Evolutionary conservation across 345 rosid species (phyloP).

Genomic region (Clarkia xantiana): DNA sequence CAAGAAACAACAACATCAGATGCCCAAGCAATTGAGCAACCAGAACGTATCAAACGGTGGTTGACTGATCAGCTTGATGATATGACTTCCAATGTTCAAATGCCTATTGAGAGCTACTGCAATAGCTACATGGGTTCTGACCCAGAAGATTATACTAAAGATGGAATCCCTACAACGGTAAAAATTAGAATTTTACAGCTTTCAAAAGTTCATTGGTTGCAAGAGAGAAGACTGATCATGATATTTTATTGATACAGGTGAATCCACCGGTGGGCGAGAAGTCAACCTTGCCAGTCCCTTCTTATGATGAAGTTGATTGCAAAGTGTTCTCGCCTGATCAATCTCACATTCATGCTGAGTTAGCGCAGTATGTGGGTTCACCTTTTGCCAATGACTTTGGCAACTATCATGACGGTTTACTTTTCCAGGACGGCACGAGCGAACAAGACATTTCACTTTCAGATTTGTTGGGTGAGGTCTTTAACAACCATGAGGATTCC

Average conservation of each 20-base stretch:
- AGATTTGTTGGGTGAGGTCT: constrained; percentile 39
- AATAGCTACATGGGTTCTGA: constrained; percentile 27
- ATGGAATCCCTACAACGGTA: constrained; percentile 19
- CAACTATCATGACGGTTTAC: constrained; percentile 25
- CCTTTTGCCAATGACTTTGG: constrained; percentile 68
- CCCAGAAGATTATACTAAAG: constrained; percentile 31
- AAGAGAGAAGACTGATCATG: too few relatives aligned
- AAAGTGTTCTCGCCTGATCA: constrained; percentile 33
- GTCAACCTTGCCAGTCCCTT: constrained; percentile 16
- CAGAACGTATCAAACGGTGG: constrained; percentile 22
- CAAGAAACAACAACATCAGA: constrained; percentile 33
- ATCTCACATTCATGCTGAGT: constrained; percentile 14
- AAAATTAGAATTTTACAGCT: too few relatives aligned
- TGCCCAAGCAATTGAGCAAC: constrained; percentile 11
- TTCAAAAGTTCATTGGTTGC: too few relatives aligned
- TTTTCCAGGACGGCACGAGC: constrained; percentile 42
- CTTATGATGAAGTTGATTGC: constrained; percentile 21
- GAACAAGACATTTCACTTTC: constrained; percentile 38
- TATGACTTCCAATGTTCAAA: constrained; percentile 16
- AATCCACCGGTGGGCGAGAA: neutral
- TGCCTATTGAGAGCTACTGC: constrained; percentile 22
- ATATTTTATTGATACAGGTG: too few relatives aligned
- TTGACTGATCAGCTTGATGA: constrained; percentile 16
- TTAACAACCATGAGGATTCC: constrained; percentile 28
- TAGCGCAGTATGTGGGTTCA: constrained; percentile 27